phyloP scores from a whole-genome alignment of 768 basidiomycete species.

The Rubroboletus pulcherrimus region DNA sequence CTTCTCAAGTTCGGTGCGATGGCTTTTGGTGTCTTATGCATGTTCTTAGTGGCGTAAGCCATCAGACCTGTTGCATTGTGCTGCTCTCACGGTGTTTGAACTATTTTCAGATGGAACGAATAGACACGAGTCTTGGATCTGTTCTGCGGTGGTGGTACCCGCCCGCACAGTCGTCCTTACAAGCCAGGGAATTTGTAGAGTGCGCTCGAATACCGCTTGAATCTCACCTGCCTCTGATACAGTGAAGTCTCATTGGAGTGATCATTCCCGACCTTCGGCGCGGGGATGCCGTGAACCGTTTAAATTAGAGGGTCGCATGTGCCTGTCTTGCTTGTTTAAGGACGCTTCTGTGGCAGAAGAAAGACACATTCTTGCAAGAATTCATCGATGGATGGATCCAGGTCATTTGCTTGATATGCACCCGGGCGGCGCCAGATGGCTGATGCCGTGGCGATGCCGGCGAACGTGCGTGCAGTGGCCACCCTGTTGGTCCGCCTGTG shows the following conservation, averaged over 20 bases:
- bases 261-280: conserved; percentile 10
- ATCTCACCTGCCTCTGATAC: neutral
- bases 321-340: conserved; percentile 12
- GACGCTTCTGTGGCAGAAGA: neutral
- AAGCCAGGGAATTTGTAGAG: conserved; percentile 7
- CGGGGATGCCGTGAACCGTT: conserved; percentile 27
- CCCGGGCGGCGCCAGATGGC: conserved; percentile 12
- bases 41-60: conserved; percentile 89
- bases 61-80: conserved; percentile 10
- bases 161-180: neutral
- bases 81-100: conserved; percentile 18
- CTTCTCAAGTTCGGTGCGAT: conserved; percentile 78
- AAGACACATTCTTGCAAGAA: neutral
- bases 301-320: conserved; percentile 22
- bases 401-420: conserved; percentile 30
- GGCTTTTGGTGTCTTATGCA: conserved; percentile 86
- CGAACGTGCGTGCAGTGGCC: conserved; percentile 37
- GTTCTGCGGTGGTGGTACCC: conserved; percentile 1
- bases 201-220: neutral
- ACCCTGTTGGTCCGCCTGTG: conserved; percentile 23
- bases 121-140: conserved; percentile 35
- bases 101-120: conserved; percentile 68
- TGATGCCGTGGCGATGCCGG: conserved; percentile 27
- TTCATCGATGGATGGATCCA: conserved; percentile 13
- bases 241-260: neutral